Percentiles rank a stretch among this genome's conserved stretches.
These are phyloP conservation scores for Pichia sp. DNA, from an alignment of 1,139 yeast genomes.

Conservation along the genomic window DNA sequence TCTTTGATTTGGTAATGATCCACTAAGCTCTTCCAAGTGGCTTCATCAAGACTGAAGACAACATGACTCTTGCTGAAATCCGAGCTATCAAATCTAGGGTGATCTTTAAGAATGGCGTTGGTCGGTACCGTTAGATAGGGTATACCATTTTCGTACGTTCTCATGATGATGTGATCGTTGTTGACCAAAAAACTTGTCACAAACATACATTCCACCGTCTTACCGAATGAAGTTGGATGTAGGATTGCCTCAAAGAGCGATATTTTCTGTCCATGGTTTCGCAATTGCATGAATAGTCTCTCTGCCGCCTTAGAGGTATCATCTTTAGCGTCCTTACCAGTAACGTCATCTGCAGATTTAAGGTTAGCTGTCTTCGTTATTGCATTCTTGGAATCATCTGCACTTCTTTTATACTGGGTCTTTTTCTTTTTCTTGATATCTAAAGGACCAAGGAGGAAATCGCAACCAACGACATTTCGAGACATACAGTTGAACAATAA, in stretches of 20 bases:
- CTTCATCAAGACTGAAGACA: constrained; percentile 62
- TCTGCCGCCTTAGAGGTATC: constrained; percentile 59
- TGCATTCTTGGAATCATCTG: constrained; percentile 35
- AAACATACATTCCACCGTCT: constrained; percentile 77
- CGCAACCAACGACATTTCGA: constrained; percentile 42
- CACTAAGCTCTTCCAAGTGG: constrained; percentile 54
- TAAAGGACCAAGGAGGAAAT: constrained; percentile 68
- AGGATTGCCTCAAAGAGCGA: constrained; percentile 61
- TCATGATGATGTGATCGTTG: constrained; percentile 58
- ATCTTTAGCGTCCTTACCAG: constrained; percentile 41
- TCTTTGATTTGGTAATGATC: constrained; percentile 43
- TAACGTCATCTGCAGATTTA: constrained; percentile 45
- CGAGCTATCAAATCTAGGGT: constrained; percentile 16
- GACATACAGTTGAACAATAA: constrained; percentile 42
- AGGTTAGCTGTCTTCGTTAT: constrained; percentile 46
- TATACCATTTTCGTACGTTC: constrained; percentile 43
- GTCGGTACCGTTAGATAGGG: constrained; percentile 31
- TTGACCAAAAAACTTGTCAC: constrained; percentile 72
- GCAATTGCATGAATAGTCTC: constrained; percentile 36
- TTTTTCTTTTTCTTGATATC: constrained; percentile 52
- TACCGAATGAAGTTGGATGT: constrained; percentile 70
- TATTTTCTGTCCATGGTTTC: constrained; percentile 35
- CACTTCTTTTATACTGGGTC: constrained; percentile 29
- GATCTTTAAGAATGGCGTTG: constrained; percentile 10
- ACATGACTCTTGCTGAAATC: constrained; percentile 40